phyloP scores from a whole-genome alignment of 768 basidiomycete genomes.

The Suillus tomentosus region DNA sequence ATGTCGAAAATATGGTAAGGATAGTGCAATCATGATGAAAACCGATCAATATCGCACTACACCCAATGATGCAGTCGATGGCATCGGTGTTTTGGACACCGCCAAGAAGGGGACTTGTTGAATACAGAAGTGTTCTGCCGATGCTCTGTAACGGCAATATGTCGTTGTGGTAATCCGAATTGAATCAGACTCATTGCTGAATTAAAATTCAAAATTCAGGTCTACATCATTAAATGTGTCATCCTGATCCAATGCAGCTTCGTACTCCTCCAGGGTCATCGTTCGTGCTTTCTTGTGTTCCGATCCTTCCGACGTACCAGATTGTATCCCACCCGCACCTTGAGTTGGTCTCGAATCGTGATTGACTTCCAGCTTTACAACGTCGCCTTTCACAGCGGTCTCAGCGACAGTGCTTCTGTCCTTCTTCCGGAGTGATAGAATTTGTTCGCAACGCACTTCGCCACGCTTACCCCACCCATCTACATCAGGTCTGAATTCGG shows the following conservation, averaged over 20 bases:
- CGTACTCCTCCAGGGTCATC: slow-evolving; percentile 53
- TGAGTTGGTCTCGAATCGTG: slow-evolving; percentile 13
- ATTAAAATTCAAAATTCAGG: slow-evolving; percentile 26
- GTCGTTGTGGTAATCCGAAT: slow-evolving; percentile 6
- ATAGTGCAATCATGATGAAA: neutral
- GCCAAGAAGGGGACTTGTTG: neutral
- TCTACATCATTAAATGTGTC: slow-evolving; percentile 47
- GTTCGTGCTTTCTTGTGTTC: slow-evolving; percentile 43
- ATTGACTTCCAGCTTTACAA: slow-evolving; percentile 23
- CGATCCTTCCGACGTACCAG: slow-evolving; percentile 25
- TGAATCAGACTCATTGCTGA: slow-evolving; percentile 17
- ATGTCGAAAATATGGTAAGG: neutral
- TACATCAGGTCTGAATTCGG: slow-evolving; percentile 81
- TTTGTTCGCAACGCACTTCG: slow-evolving; percentile 66
- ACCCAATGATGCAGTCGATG: neutral
- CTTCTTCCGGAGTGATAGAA: slow-evolving; percentile 59
- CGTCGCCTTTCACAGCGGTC: slow-evolving; percentile 13
- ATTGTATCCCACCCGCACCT: slow-evolving; percentile 12
- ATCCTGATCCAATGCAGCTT: slow-evolving; percentile 51
- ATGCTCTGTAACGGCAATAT: neutral
- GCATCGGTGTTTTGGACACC: neutral
- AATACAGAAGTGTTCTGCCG: neutral
- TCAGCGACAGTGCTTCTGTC: slow-evolving; percentile 13
- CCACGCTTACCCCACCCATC: slow-evolving; percentile 86
- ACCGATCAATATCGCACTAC: neutral